Conservation (phyloP, 805 yeast genomes). For the Hanseniaspora clermontiae region DNA sequence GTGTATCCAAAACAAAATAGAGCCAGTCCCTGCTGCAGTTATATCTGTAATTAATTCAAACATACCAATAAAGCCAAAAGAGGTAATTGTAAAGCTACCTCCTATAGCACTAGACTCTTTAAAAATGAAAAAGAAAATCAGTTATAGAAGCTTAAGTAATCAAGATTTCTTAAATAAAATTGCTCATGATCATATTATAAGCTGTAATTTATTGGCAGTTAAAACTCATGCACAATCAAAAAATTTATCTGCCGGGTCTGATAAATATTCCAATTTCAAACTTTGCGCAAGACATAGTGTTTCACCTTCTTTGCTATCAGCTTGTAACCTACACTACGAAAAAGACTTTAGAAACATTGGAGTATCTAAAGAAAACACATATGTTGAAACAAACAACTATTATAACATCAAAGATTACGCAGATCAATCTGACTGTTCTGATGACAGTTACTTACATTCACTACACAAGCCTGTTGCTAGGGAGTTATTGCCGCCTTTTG, state of each 20-base stretch:
- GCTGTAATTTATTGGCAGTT: background rate
- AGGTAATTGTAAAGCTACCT: background rate
- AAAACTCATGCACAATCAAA: background rate
- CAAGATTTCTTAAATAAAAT: background rate
- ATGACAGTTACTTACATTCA: too few relatives aligned
- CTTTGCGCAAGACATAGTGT: background rate
- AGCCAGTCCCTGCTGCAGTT: constrained; percentile 36
- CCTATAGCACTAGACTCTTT: background rate
- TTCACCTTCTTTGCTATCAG: background rate
- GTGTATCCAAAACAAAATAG: constrained; percentile 42
- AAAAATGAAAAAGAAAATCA: background rate
- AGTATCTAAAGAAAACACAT: background rate
- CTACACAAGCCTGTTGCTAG: background rate
- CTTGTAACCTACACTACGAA: background rate
- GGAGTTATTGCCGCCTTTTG: background rate
- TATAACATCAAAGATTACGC: background rate
- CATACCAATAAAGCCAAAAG: background rate
- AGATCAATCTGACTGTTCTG: background rate
- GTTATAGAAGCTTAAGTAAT: background rate
- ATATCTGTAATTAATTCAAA: constrained; percentile 19
- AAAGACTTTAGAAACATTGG: background rate
- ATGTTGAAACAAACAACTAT: background rate
- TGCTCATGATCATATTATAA: background rate
- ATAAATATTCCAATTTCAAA: background rate
- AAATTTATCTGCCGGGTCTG: background rate